phyloP scores from a whole-genome alignment of 2,329 filamentous ascomycete species.

The Trichoderma atroviride region DNA sequence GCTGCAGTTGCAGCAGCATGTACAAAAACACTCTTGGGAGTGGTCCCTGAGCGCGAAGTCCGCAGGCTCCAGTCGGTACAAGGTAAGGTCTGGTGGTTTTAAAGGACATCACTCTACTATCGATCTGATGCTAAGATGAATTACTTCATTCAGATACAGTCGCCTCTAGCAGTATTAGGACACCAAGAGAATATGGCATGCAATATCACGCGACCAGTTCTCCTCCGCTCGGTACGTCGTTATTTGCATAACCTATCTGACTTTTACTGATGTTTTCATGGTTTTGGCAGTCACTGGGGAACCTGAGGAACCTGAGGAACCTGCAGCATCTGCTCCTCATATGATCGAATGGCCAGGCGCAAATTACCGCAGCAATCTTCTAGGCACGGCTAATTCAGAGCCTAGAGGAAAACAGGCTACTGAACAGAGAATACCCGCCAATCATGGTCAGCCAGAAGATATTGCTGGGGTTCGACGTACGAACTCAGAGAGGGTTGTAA shows the following conservation, averaged over 20 bases:
- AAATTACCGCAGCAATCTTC: too few relatives aligned
- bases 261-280: not conserved
- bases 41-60: not conserved
- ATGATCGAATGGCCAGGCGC: too few relatives aligned
- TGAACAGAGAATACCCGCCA: too few relatives aligned
- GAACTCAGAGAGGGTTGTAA: too few relatives aligned
- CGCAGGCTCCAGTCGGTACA: not conserved
- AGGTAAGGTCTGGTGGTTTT: not conserved
- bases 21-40: slow-evolving; percentile 31
- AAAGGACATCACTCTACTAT: too few relatives aligned
- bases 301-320: not conserved
- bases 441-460: too few relatives aligned
- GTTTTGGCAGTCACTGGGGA: not conserved
- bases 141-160: not conserved
- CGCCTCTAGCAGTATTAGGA: not conserved
- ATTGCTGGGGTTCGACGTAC: too few relatives aligned
- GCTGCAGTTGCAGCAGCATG: slow-evolving; percentile 40
- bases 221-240: not conserved
- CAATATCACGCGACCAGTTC: not conserved
- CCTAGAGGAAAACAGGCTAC: too few relatives aligned
- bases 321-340: too few relatives aligned
- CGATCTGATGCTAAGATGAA: not conserved
- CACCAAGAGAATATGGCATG: not conserved
- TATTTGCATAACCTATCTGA: not conserved
- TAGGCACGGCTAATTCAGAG: too few relatives aligned